Percentiles rank a stretch among this genome's conserved stretches.
These are phyloP conservation scores for Fonsecaea pedrosoi DNA, from an alignment of 2,329 filamentous ascomycete species.

Conservation along the genomic window DNA sequence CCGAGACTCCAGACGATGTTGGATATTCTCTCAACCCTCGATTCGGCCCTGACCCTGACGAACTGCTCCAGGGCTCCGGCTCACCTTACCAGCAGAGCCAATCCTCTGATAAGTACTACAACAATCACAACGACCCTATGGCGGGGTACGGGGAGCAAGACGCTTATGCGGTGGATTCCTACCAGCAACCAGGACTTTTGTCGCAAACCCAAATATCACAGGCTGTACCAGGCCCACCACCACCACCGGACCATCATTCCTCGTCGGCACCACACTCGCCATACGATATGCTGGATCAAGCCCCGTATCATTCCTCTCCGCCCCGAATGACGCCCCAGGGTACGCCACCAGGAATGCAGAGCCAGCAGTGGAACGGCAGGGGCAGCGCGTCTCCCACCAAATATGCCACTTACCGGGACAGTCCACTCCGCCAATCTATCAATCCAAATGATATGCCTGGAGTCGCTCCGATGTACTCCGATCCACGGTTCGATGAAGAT, in stretches of 20 bases:
- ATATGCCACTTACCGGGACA: slow-evolving; percentile 41
- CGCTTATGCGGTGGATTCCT: slow-evolving; percentile 12
- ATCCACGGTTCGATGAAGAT: slow-evolving; percentile 39
- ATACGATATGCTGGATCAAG: slow-evolving; percentile 9
- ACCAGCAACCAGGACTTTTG: slow-evolving; percentile 55
- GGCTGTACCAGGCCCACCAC: slow-evolving; percentile 51
- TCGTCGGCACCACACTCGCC: slow-evolving; percentile 19
- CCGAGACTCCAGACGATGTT: slow-evolving; percentile 36
- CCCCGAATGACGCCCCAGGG: slow-evolving; percentile 22
- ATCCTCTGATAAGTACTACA: slow-evolving; percentile 19
- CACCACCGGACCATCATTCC: background rate
- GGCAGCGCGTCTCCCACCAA: slow-evolving; percentile 38
- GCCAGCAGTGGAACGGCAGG: slow-evolving; percentile 31
- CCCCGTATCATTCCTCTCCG: slow-evolving; percentile 31
- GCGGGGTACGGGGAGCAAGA: slow-evolving; percentile 6
- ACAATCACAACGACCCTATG: slow-evolving; percentile 10
- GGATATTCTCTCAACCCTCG: slow-evolving; percentile 30
- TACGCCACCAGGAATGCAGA: slow-evolving; percentile 21
- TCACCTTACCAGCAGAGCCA: slow-evolving; percentile 21
- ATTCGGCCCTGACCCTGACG: slow-evolving; percentile 30
- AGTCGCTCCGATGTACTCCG: slow-evolving; percentile 27
- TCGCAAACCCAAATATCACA: slow-evolving; percentile 54
- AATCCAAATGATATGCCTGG: slow-evolving; percentile 39
- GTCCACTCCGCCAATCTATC: slow-evolving; percentile 42
- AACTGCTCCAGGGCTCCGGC: slow-evolving; percentile 10